Evolutionary conservation across 768 basidiomycete species (phyloP).

Genomic region (Russula sp.): DNA sequence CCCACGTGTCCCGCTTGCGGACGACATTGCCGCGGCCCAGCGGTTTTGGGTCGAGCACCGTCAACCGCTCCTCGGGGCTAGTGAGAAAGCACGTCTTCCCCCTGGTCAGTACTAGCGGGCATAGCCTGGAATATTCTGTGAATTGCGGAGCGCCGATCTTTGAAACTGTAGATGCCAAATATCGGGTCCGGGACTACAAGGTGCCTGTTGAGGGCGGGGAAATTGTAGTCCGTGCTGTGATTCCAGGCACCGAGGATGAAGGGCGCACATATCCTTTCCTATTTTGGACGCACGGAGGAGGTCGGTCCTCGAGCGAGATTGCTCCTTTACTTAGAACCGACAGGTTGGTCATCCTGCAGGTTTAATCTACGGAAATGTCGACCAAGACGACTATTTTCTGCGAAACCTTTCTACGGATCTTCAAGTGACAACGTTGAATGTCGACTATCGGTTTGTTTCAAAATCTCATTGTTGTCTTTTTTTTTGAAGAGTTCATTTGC

Average conservation of each 20-base stretch:
- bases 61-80: background rate
- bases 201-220: conserved; percentile 8
- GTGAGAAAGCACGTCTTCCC: background rate
- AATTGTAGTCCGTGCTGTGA: background rate
- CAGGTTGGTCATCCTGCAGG: background rate
- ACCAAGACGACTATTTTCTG: conserved; percentile 19
- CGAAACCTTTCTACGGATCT: conserved; percentile 15
- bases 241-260: background rate
- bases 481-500: background rate
- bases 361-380: conserved; percentile 15
- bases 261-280: background rate
- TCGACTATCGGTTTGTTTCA: conserved; percentile 13
- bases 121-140: background rate
- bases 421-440: conserved; percentile 14
- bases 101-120: background rate
- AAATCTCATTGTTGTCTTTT: background rate
- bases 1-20: no score
- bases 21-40: background rate
- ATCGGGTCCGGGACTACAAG: conserved; percentile 1
- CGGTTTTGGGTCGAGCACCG: background rate
- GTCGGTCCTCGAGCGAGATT: background rate
- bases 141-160: background rate
- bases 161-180: background rate
- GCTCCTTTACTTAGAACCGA: background rate
- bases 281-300: conserved; percentile 5